Evolutionary conservation across 352 stramenopile species (phyloP), one percentile per base, ranked within the genome.

Genomic region (Phytophthora fragariae): DNA sequence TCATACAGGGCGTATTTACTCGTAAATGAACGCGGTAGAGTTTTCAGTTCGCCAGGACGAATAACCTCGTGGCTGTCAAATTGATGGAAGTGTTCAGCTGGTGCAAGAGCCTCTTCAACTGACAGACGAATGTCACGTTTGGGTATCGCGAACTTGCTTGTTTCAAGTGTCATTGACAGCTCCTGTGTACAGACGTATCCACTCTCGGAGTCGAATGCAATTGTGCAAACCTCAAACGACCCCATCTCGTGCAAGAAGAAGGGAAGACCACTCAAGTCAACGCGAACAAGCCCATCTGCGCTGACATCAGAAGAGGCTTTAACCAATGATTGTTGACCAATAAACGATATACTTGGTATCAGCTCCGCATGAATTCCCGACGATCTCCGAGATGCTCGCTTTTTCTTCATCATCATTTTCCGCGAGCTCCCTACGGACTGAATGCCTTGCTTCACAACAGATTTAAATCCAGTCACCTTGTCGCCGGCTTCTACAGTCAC

Each of bases 1-100:
- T 79, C 68, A 31, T 90, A 88, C 12, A 88, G 35, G 7, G 81
- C 78, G n/a, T 77, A 75, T 21, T 86, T 80, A n/a, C 63, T 83
- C 2, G 68, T 73, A 61, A 72, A 72, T 35, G 68, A 73, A 10
- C 67, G 67, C 3, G 70, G 55, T n/a, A 89, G n/a, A 1, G 37
- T 63, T 50, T 73, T 65, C 15, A 61, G 60, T 27, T 76, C 69
- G 3, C 73, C 74, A n/a, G 57, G 29, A 27, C 39, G 68, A 21
- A 88, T 47, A 14, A 68, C 75, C 35, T 79, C 68, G 31, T 89
- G 76, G 2, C 61, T 71, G 17, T 85, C 73, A 29, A 66, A 59
- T 70, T 89, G 78, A 15, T 83, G 68, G 39, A 75, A 89, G 67
- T 92, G 82, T 1, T 70, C 37, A 14, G 7, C 66, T 39, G 62